A percentile compares a stretch with the other conserved stretches of the same genome.
Evolutionary conservation across 2,329 filamentous ascomycete species (phyloP).

Genomic region (Aspergillus neoniger): DNA sequence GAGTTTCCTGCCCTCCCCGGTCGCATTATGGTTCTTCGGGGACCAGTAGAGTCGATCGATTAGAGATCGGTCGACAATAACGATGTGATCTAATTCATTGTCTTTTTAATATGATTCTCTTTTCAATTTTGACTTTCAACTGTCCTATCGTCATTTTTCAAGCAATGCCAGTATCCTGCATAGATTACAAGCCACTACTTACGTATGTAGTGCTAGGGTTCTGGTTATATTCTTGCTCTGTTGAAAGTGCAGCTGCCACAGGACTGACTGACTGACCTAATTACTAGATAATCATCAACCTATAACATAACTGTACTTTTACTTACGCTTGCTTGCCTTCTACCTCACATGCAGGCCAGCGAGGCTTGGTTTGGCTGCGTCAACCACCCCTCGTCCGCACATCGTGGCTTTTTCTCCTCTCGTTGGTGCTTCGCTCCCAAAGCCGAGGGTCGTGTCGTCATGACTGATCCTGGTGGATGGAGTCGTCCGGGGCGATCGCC

Average conservation of each 20-base stretch:
- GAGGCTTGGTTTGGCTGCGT: conserved; percentile 6
- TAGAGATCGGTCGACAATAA: neutral
- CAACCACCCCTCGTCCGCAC: neutral
- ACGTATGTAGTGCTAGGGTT: neutral
- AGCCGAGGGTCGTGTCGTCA: conserved; percentile 21
- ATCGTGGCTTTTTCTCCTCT: neutral
- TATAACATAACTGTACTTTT: neutral
- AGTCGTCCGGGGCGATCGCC: conserved; percentile 12
- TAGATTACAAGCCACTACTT: neutral
- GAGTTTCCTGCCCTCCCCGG: neutral
- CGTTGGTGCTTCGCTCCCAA: neutral
- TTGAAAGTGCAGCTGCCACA: conserved; percentile 2
- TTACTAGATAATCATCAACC: neutral
- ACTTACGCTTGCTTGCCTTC: neutral
- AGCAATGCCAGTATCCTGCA: neutral
- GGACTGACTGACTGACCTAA: neutral
- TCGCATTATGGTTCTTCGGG: neutral
- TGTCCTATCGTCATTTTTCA: neutral
- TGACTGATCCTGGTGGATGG: conserved; percentile 15
- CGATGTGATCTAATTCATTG: conserved; percentile 2
- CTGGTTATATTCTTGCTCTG: neutral
- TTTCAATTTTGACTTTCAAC: neutral
- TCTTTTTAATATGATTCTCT: neutral
- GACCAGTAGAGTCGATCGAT: neutral
- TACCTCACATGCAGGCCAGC: conserved; percentile 5